Conservation (phyloP, 148 eudicot species). For the Simmondsia chinensis region DNA sequence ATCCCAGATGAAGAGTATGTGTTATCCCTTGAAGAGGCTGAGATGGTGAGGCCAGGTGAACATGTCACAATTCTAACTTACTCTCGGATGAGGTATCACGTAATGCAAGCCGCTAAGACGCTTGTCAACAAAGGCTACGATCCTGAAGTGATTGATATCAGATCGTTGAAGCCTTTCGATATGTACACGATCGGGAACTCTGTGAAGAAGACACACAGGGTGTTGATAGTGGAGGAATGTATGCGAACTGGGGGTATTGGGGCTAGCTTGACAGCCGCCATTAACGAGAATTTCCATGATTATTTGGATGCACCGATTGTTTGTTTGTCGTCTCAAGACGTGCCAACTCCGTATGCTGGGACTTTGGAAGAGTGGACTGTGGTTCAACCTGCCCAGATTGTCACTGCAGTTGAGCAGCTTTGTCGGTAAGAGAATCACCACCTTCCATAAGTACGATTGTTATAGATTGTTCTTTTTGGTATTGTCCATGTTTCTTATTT, state of each 20-base stretch:
- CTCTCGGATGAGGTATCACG: constrained; percentile 73
- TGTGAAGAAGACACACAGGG: constrained; percentile 61
- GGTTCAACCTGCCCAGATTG: constrained; percentile 65
- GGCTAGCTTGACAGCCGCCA: constrained; percentile 70
- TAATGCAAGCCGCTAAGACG: constrained; percentile 66
- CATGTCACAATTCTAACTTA: constrained; percentile 59
- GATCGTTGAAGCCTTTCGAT: constrained; percentile 67
- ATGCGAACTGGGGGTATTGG: constrained; percentile 79
- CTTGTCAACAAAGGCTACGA: constrained; percentile 67
- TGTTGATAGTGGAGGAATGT: constrained; percentile 69
- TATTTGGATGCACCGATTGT: constrained; percentile 58
- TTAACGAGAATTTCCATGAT: constrained; percentile 61
- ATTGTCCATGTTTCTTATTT: too few relatives aligned
- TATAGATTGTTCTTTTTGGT: too few relatives aligned
- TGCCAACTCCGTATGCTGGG: constrained; percentile 77
- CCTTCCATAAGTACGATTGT: too few relatives aligned
- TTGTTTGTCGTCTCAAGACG: constrained; percentile 72
- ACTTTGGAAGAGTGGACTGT: constrained; percentile 52
- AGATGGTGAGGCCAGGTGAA: constrained; percentile 74
- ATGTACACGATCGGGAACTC: constrained; percentile 59
- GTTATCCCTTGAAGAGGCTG: constrained; percentile 53
- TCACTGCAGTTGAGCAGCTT: constrained; percentile 62
- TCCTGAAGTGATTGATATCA: constrained; percentile 65
- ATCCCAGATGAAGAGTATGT: constrained; percentile 70
- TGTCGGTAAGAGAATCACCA: constrained; percentile 35